These are phyloP conservation scores for Aspergillus pseudoviridinutans DNA, from an alignment of 2,329 filamentous ascomycete genomes.

Conservation along the genomic window DNA sequence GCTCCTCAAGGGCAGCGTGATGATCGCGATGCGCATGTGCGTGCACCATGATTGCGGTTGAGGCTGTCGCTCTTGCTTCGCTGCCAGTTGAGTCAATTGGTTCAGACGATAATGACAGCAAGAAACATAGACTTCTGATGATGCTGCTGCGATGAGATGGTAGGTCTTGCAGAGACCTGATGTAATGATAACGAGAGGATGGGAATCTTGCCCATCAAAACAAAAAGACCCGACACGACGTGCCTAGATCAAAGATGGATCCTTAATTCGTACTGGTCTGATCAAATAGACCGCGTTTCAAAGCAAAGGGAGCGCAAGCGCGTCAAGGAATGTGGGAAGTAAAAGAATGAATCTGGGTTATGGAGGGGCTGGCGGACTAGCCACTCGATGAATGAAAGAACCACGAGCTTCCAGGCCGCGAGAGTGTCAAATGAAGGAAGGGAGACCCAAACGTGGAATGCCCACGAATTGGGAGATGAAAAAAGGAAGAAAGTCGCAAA, in stretches of 20 bases:
- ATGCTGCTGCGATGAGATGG: background rate
- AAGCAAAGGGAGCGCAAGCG: constrained; percentile 14
- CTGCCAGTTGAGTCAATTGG: background rate
- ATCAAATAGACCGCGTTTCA: constrained; percentile 5
- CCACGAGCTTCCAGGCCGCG: constrained; percentile 32
- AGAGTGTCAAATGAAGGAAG: constrained; percentile 12
- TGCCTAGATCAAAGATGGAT: background rate
- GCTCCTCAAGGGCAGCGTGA: constrained; percentile 18
- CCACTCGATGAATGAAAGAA: constrained; percentile 33
- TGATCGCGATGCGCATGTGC: constrained; percentile 30
- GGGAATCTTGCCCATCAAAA: background rate
- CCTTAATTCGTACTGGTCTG: background rate
- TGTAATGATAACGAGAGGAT: background rate
- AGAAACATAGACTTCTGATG: background rate
- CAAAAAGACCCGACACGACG: background rate
- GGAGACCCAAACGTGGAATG: constrained; percentile 7
- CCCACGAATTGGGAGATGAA: constrained; percentile 11
- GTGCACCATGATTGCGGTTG: constrained; percentile 26
- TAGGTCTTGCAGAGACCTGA: background rate
- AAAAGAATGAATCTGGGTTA: constrained; percentile 18
- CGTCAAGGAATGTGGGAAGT: constrained; percentile 18
- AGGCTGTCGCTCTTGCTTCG: background rate
- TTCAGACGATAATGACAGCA: background rate
- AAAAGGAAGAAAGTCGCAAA: constrained; percentile 8
- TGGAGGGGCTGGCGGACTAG: constrained; percentile 11